Percentiles rank a stretch among this genome's conserved stretches.
Evolutionary conservation across 2,329 filamentous ascomycete genomes (phyloP).

Genomic region (Teratosphaeria epicoccoides): DNA sequence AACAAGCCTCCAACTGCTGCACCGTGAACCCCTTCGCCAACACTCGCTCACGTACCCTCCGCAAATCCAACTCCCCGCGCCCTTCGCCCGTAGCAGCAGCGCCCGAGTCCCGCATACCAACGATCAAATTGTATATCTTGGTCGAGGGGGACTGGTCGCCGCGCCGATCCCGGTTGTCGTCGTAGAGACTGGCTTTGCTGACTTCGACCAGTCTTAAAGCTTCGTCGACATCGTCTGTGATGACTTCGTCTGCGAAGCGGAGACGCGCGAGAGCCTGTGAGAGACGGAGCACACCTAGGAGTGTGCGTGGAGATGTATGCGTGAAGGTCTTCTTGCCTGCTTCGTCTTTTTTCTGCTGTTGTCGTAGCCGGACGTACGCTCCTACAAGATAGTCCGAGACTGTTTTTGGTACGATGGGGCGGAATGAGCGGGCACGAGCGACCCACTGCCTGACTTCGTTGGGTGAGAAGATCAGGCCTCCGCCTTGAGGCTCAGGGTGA

Average conservation of each 20-base stretch:
- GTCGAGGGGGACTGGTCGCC: constrained; percentile 70
- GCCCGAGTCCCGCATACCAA: constrained; percentile 73
- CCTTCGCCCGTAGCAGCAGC: constrained; percentile 70
- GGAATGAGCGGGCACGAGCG: constrained; percentile 79
- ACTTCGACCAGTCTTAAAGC: constrained; percentile 83
- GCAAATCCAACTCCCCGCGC: constrained; percentile 68
- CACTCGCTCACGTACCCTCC: constrained; percentile 80
- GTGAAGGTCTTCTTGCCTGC: constrained; percentile 84
- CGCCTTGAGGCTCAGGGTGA: constrained; percentile 62
- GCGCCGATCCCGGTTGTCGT: constrained; percentile 49
- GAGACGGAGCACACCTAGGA: constrained; percentile 84
- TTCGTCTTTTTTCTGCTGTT: constrained; percentile 84
- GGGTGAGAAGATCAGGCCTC: constrained; percentile 72
- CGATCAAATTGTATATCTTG: constrained; percentile 91
- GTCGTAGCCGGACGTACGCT: constrained; percentile 89
- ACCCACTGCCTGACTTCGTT: constrained; percentile 94
- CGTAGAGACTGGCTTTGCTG: constrained; percentile 80
- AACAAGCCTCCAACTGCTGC: constrained; percentile 74
- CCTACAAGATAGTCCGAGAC: constrained; percentile 96
- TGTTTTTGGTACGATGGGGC: constrained; percentile 70
- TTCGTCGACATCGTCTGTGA: constrained; percentile 90
- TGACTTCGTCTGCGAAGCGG: constrained; percentile 74
- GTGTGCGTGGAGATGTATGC: constrained; percentile 85
- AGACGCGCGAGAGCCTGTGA: constrained; percentile 88
- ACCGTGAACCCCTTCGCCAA: constrained; percentile 94